A percentile compares a stretch with the other conserved stretches of the same genome.
phyloP scores from a whole-genome alignment of 345 rosid genomes.

The Linum usitatissimum region DNA sequence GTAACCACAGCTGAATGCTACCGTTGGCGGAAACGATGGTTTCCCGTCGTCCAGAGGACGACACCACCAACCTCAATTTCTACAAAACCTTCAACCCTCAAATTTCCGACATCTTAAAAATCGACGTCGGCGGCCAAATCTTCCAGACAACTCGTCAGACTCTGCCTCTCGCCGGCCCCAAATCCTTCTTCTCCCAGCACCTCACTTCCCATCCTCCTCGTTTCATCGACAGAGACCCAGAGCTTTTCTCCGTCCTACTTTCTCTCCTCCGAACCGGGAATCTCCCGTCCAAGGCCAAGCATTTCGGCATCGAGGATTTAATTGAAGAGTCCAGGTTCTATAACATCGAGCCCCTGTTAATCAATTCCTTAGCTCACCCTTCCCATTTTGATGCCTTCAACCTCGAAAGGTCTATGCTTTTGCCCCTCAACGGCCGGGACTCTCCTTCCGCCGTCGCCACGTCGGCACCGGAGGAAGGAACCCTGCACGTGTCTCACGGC shows the following conservation, averaged over 20 bases:
- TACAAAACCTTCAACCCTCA: neutral
- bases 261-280: slow-evolving; percentile 72
- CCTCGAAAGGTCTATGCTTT: slow-evolving; percentile 44
- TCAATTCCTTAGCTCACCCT: slow-evolving; percentile 43
- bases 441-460: slow-evolving; percentile 50
- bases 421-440: slow-evolving; percentile 64
- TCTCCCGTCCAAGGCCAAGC: slow-evolving; percentile 57
- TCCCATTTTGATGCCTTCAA: slow-evolving; percentile 67
- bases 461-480: slow-evolving; percentile 31
- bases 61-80: neutral
- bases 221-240: slow-evolving; percentile 88
- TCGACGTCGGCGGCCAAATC: slow-evolving; percentile 70
- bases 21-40: slow-evolving; percentile 3
- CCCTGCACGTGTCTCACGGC: slow-evolving; percentile 75
- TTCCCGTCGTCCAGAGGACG: neutral
- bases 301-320: slow-evolving; percentile 52
- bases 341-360: slow-evolving; percentile 47
- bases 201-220: slow-evolving; percentile 17
- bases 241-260: slow-evolving; percentile 56
- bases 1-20: slow-evolving; percentile 1
- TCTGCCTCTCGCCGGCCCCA: slow-evolving; percentile 46
- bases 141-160: slow-evolving; percentile 82
- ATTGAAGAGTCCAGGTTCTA: slow-evolving; percentile 71
- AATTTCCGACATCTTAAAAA: slow-evolving; percentile 15
- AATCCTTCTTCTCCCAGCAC: slow-evolving; percentile 44